phyloP scores from a whole-genome alignment of 2,329 filamentous ascomycete genomes.

The Whalleya microplaca region DNA sequence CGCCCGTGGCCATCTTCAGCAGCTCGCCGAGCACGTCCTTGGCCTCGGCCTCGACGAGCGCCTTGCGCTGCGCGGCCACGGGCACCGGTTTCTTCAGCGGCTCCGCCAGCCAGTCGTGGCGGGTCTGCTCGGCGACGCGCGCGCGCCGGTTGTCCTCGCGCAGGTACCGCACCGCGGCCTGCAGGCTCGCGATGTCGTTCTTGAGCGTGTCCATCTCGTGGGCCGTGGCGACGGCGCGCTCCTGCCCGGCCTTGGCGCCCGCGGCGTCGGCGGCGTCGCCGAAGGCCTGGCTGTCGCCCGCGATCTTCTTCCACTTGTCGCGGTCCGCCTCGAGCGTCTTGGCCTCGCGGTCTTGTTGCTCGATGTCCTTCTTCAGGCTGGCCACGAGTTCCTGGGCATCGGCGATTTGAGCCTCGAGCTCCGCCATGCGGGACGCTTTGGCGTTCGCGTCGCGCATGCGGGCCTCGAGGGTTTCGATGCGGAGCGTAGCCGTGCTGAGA shows the following conservation, averaged over 20 bases:
- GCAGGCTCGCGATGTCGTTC: slow-evolving; percentile 66
- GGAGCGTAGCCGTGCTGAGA: slow-evolving; percentile 84
- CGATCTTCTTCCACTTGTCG: slow-evolving; percentile 73
- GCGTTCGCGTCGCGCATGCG: slow-evolving; percentile 82
- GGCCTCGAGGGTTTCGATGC: slow-evolving; percentile 90
- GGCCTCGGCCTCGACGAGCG: slow-evolving; percentile 62
- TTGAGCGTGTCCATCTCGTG: slow-evolving; percentile 75
- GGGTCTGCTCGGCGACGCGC: slow-evolving; percentile 58
- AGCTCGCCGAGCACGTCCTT: slow-evolving; percentile 68
- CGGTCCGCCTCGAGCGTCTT: slow-evolving; percentile 66
- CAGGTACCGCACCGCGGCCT: slow-evolving; percentile 69
- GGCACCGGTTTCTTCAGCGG: slow-evolving; percentile 57
- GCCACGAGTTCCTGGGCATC: slow-evolving; percentile 54
- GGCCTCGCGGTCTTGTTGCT: slow-evolving; percentile 69
- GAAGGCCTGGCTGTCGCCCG: slow-evolving; percentile 62
- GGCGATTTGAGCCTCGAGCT: slow-evolving; percentile 64
- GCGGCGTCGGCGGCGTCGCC: slow-evolving; percentile 51
- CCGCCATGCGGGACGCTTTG: slow-evolving; percentile 71
- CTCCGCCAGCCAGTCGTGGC: slow-evolving; percentile 65
- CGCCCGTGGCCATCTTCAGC: slow-evolving; percentile 60
- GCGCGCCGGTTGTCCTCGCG: slow-evolving; percentile 69
- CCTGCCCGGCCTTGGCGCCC: slow-evolving; percentile 61
- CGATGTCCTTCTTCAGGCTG: slow-evolving; percentile 64
- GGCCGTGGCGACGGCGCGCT: slow-evolving; percentile 70
- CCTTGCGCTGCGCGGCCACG: slow-evolving; percentile 63